Evolutionary conservation across 129 eudicot species (phyloP), one percentile per base, ranked within the genome.

Genomic region (Sambucus nigra): DNA sequence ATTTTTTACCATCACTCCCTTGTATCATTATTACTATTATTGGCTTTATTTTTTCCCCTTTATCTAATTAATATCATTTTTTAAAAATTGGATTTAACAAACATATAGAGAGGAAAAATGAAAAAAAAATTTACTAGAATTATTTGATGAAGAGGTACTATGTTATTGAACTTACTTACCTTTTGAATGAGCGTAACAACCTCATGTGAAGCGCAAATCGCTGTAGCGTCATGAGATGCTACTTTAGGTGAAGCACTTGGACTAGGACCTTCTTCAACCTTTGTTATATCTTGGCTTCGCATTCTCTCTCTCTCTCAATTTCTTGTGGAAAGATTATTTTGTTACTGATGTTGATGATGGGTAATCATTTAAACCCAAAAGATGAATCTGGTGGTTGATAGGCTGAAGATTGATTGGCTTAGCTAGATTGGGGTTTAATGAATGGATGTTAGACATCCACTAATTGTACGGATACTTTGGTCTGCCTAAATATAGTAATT

Each of bases 151-250:
- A n/a, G 16, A 16, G 51, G 17, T 14, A 16, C 51, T 14, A 7
- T 47, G 7, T 16, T 10, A 47, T 14, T 47, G 24, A n/a, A n/a
- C n/a, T n/a, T 48, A 13, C 9, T 2, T 32, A 68, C 77, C 71
- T 72, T 78, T 18, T 78, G 85, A 65, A 56, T 47, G 24, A 73
- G 26, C 1, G 40, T 23, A 5, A 78, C 80, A 25, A 66, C 77
- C 42, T 57, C 69, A 0, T 65, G 39, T 11, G 85, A 78, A 44
- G 70, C 24, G 40, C 85, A 78, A 44, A 73, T 26, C 33, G 59
- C 7, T 19, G 70, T 33, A 13, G 32, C 46, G 3, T 41, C 60
- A n/a, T 42, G 15, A 40, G 15, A 15, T 40, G 15, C 16, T 18
- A 4, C 19, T 5, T 1, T 10, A 1, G 1, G 11, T n/a, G 1